Evolutionary conservation across 2,329 filamentous ascomycete genomes (phyloP), one percentile per base, ranked within the genome.

Genomic region (Pseudogymnoascus sp.): DNA sequence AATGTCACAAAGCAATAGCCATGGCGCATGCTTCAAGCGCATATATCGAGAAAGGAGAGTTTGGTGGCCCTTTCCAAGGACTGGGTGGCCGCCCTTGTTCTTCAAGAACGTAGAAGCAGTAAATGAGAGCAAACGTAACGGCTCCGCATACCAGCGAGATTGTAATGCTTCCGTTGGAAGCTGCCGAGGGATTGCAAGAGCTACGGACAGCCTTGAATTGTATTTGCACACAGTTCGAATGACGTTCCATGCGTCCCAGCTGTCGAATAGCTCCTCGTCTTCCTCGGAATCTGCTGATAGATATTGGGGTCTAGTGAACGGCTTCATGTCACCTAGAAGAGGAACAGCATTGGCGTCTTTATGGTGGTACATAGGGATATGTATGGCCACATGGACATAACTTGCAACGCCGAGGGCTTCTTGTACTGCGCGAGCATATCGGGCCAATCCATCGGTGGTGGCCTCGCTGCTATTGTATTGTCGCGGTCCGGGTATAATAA

Each of bases 231-330:
- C 80, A 61, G 87, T 88, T 61, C 94, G 84, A 70, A 99, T 89
- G 21, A 88, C 81, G 73, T 99, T 88, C 94, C 94, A 99, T 1
- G 89, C 88, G 75, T 97, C 92, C 95, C 95, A 99, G 2, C 87
- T 82, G 61, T 87, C 87, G 74, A 91, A 94, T 0, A 89, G 74
- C 69, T 93, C 69, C 35, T 74, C 67, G 4, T 67, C 69, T 39
- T 79, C 73, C 8, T 74, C 65, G 29, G 73, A 65, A 59, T 74
- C 68, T 73, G 61, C 17, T 12, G 42, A 59, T 66, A 68, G 9
- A 63, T 55, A 61, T 62, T 66, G n/a, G 63, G 68, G 58, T 67
- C 67, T 70, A 29, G 72, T 69, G 63, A 71, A 70, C 58, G 68
- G 68, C 60, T 63, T 62, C 58, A 70, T 63, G 60, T 73, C 72